Conservation (phyloP, 2,329 filamentous ascomycete species). For the Colletotrichum eremochloae region DNA sequence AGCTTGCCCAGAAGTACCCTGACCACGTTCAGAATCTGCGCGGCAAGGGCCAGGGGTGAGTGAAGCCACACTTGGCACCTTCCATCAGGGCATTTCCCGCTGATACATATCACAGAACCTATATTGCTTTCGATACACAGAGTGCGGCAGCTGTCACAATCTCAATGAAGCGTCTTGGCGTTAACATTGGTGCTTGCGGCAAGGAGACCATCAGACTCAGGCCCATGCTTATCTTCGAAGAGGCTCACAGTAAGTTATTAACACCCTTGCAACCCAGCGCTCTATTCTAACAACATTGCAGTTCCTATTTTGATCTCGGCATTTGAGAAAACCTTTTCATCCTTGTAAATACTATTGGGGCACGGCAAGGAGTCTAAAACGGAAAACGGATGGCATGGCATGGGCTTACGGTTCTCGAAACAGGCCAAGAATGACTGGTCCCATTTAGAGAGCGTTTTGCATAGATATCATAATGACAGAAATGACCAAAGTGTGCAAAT, state of each 20-base stretch:
- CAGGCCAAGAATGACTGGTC: not conserved
- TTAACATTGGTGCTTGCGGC: slow-evolving; percentile 85
- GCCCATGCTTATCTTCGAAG: slow-evolving; percentile 87
- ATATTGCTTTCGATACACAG: slow-evolving; percentile 84
- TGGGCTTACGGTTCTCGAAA: not conserved
- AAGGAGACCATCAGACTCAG: slow-evolving; percentile 77
- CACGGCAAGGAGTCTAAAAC: slow-evolving; percentile 7
- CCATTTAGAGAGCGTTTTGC: not conserved
- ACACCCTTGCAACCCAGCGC: accelerated
- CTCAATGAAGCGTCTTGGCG: slow-evolving; percentile 77
- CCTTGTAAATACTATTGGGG: slow-evolving; percentile 43
- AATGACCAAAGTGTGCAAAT: not conserved
- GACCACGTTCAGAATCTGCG: slow-evolving; percentile 79
- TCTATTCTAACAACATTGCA: not conserved
- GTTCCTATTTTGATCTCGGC: slow-evolving; percentile 76
- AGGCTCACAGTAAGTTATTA: slow-evolving; percentile 65
- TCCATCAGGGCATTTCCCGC: not conserved
- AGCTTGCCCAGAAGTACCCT: slow-evolving; percentile 75
- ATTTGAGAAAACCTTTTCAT: slow-evolving; percentile 79
- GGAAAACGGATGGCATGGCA: slow-evolving; percentile 30
- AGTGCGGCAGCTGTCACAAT: slow-evolving; percentile 77
- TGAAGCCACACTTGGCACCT: not conserved
- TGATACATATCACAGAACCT: slow-evolving; percentile 61
- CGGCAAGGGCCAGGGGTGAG: slow-evolving; percentile 76
- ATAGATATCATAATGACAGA: slow-evolving; percentile 36